phyloP scores from a whole-genome alignment of 116 monocot species.

The Zostera marina region DNA sequence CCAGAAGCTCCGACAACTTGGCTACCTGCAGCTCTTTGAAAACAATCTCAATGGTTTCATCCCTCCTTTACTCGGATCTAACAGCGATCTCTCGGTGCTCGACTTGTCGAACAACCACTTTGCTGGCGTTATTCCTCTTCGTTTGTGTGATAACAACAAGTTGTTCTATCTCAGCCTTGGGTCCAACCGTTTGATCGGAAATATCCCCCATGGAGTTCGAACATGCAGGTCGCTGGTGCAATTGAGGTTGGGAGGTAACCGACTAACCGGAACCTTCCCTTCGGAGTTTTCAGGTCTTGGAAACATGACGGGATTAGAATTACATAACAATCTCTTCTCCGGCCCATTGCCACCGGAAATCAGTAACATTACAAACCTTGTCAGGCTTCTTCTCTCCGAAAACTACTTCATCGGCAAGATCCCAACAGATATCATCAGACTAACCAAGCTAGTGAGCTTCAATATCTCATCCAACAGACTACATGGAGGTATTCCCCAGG shows the following conservation, averaged over 20 bases:
- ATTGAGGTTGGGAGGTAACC: constrained; percentile 45
- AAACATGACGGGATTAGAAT: constrained; percentile 44
- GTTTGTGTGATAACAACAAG: constrained; percentile 46
- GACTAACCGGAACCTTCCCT: constrained; percentile 51
- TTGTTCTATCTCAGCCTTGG: constrained; percentile 56
- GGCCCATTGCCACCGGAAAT: constrained; percentile 61
- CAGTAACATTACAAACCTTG: constrained; percentile 30
- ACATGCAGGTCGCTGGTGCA: constrained; percentile 38
- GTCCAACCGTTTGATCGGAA: constrained; percentile 43
- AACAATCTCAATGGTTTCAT: constrained; percentile 48
- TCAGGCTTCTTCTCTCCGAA: constrained; percentile 39
- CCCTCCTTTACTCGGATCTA: constrained; percentile 48
- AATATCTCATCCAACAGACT: constrained; percentile 57
- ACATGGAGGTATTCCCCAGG: constrained; percentile 36
- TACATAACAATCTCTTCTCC: constrained; percentile 51
- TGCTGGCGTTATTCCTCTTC: constrained; percentile 30
- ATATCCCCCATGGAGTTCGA: constrained; percentile 57
- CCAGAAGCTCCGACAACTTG: constrained; percentile 41
- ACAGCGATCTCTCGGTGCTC: constrained; percentile 45
- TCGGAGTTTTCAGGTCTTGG: constrained; percentile 34
- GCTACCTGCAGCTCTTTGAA: constrained; percentile 44
- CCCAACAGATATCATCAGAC: constrained; percentile 42
- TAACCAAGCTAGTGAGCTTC: constrained; percentile 38
- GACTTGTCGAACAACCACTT: constrained; percentile 59
- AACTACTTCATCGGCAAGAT: constrained; percentile 63